Evolutionary conservation across 306 rosid species (phyloP).

Genomic region (Lathyrus tuberosus): DNA sequence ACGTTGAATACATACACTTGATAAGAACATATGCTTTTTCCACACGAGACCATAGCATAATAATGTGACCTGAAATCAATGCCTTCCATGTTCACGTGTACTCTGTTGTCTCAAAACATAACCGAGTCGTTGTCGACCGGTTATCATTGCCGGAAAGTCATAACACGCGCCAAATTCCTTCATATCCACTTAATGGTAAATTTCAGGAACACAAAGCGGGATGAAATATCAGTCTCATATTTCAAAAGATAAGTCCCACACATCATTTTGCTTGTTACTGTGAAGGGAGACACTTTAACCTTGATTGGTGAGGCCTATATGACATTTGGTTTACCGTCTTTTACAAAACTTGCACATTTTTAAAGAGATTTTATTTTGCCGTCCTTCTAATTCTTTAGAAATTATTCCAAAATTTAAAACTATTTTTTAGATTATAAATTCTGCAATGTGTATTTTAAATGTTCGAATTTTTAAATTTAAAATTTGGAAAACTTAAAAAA

Average conservation of each 20-base stretch:
- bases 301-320: constrained; percentile 32
- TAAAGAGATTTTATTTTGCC: too few relatives aligned
- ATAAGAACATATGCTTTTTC: constrained; percentile 40
- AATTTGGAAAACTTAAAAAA: too few relatives aligned
- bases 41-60: constrained; percentile 35
- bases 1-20: constrained; percentile 29
- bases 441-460: too few relatives aligned
- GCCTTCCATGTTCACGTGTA: constrained; percentile 50
- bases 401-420: too few relatives aligned
- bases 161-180: constrained; percentile 28
- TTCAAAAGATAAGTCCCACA: constrained; percentile 33
- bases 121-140: constrained; percentile 33
- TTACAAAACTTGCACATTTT: too few relatives aligned
- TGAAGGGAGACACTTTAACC: constrained; percentile 35
- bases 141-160: constrained; percentile 49
- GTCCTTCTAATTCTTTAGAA: too few relatives aligned
- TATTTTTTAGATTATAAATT: too few relatives aligned
- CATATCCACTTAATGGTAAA: constrained; percentile 13
- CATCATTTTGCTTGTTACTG: constrained; percentile 11
- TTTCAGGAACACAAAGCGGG: constrained; percentile 5
- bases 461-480: too few relatives aligned
- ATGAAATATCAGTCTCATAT: constrained; percentile 13
- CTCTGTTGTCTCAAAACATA: constrained; percentile 40
- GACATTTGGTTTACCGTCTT: background rate
- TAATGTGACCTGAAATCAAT: constrained; percentile 29